Conservation (phyloP, 1,284 basidiomycete species). For the Coniferiporia weirii region DNA sequence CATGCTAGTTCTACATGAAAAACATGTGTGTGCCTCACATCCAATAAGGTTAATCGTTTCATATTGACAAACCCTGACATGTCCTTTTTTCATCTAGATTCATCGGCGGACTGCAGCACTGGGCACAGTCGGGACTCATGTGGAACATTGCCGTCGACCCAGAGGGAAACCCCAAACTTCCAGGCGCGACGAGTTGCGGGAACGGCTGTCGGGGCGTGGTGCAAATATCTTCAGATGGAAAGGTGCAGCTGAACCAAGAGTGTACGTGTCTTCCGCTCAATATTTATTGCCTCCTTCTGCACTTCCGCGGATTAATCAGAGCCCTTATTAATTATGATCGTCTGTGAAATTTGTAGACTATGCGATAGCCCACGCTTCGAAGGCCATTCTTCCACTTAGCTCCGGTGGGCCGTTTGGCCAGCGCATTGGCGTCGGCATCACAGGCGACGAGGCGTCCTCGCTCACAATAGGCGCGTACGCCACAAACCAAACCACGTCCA, state of each 20-base stretch:
- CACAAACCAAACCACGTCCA: constrained; percentile 29
- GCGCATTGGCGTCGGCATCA: constrained; percentile 56
- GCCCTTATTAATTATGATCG: not conserved
- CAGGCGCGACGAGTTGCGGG: constrained; percentile 58
- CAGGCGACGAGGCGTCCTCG: constrained; percentile 50
- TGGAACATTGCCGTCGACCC: constrained; percentile 68
- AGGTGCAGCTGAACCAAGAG: constrained; percentile 64
- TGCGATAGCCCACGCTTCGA: constrained; percentile 67
- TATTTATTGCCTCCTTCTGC: not conserved
- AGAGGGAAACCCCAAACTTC: constrained; percentile 55
- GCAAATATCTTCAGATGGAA: constrained; percentile 55
- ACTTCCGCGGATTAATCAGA: not conserved
- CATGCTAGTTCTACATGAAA: constrained; percentile 1
- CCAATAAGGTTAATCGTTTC: not conserved
- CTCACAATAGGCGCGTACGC: constrained; percentile 60
- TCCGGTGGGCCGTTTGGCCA: constrained; percentile 58
- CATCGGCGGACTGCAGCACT: constrained; percentile 39
- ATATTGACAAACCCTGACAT: constrained; percentile 27
- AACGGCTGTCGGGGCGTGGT: constrained; percentile 61
- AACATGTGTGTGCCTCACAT: constrained; percentile 1
- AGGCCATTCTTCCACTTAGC: constrained; percentile 65
- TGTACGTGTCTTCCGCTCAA: constrained; percentile 36
- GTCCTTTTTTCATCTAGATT: constrained; percentile 22
- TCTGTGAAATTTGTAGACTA: constrained; percentile 44
- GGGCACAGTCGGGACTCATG: constrained; percentile 53